phyloP scores from a whole-genome alignment of 257 asterid species.

The Linderniella brevidens region DNA sequence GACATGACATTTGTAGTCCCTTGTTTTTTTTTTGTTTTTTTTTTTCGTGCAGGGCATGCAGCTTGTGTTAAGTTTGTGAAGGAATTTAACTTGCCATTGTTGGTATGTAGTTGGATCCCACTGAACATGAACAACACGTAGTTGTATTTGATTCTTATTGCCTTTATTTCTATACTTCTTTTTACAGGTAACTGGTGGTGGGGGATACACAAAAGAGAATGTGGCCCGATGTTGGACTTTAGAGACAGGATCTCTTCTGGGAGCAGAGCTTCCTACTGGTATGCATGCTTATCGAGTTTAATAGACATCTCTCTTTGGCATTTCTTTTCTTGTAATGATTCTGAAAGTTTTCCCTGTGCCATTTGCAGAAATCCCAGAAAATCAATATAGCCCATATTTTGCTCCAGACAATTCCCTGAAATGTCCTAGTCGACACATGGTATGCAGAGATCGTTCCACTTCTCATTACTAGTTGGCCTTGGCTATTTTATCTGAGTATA shows the following conservation, averaged over 20 bases:
- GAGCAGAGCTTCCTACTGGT: constrained; percentile 80
- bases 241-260: constrained; percentile 89
- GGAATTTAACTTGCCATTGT: constrained; percentile 81
- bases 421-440: constrained; percentile 65
- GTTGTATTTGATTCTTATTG: not conserved
- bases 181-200: constrained; percentile 95
- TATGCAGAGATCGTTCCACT: constrained; percentile 12
- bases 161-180: not conserved
- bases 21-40: constrained; percentile 4
- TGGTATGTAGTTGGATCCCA: constrained; percentile 28
- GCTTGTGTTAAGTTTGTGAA: constrained; percentile 93
- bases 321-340: not conserved
- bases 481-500: not conserved
- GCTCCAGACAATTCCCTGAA: constrained; percentile 76
- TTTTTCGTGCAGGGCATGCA: constrained; percentile 65
- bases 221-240: constrained; percentile 99
- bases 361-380: constrained; percentile 86
- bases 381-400: constrained; percentile 77
- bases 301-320: not conserved
- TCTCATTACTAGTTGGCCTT: not conserved
- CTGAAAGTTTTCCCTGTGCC: not conserved
- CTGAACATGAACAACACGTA: constrained; percentile 5
- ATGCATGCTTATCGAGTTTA: constrained; percentile 6
- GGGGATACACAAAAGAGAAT: constrained; percentile 97
- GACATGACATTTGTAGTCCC: not conserved